Conservation (phyloP, 2,329 filamentous ascomycete genomes). For the Fusarium sp. region DNA sequence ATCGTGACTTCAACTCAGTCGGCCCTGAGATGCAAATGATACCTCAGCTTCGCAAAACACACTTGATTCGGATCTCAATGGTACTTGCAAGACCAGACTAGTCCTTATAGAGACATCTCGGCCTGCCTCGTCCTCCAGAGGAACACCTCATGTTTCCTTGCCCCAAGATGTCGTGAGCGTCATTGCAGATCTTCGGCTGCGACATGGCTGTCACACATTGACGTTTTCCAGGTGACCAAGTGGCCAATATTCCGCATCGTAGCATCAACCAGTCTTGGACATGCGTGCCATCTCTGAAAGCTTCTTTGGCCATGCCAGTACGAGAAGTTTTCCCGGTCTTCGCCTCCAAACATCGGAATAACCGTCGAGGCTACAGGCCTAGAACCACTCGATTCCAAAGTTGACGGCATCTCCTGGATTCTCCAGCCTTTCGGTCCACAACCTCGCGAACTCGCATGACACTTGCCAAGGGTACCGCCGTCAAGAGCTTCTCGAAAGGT, state of each 20-base stretch:
- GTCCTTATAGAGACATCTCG: constrained; percentile 26
- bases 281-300: constrained; percentile 22
- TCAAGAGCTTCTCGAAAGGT: constrained; percentile 26
- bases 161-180: constrained; percentile 26
- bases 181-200: constrained; percentile 36
- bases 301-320: constrained; percentile 6
- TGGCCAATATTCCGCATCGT: constrained; percentile 9
- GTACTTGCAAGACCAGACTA: constrained; percentile 44
- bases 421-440: constrained; percentile 31
- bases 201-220: constrained; percentile 37
- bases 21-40: constrained; percentile 14
- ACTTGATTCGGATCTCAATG: constrained; percentile 39
- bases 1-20: constrained; percentile 25
- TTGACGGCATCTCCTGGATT: constrained; percentile 22
- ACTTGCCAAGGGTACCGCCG: constrained; percentile 23
- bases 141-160: constrained; percentile 23
- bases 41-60: constrained; percentile 39
- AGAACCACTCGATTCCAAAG: constrained; percentile 24
- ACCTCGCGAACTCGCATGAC: constrained; percentile 37
- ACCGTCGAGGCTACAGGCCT: constrained; percentile 21
- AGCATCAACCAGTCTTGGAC: constrained; percentile 16
- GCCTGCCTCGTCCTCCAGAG: constrained; percentile 20
- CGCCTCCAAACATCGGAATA: constrained; percentile 31
- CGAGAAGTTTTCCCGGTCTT: constrained; percentile 15
- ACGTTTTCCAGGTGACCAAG: constrained; percentile 31